A percentile compares a stretch with the other conserved stretches of the same genome.
These are phyloP conservation scores for Flagelloscypha sp. DNA, from an alignment of 768 basidiomycete genomes.

Conservation along the genomic window DNA sequence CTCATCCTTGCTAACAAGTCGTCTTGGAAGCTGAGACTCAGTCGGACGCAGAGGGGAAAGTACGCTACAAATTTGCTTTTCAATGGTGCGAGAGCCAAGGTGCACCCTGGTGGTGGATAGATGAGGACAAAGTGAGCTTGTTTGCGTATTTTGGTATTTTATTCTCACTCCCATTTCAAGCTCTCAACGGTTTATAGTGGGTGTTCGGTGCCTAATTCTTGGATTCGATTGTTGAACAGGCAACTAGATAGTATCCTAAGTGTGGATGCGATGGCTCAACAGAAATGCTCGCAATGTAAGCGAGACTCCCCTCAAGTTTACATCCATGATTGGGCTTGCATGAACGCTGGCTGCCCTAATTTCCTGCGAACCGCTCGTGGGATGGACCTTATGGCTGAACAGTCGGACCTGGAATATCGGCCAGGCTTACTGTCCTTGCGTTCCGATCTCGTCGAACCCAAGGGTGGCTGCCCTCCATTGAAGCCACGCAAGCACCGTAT, in stretches of 20 bases:
- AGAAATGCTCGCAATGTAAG: constrained; percentile 35
- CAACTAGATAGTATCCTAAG: neutral
- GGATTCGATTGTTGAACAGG: neutral
- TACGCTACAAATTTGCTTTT: constrained; percentile 77
- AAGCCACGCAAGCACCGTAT: too few relatives aligned
- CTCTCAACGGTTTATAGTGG: too few relatives aligned
- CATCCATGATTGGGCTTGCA: constrained; percentile 49
- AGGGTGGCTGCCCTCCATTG: too few relatives aligned
- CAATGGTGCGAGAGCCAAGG: constrained; percentile 73
- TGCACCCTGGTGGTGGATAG: constrained; percentile 36
- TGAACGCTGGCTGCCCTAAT: constrained; percentile 44
- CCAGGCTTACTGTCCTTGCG: constrained; percentile 37
- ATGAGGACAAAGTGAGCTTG: constrained; percentile 5
- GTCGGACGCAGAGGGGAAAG: constrained; percentile 46
- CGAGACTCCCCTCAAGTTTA: constrained; percentile 46
- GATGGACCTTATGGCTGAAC: too few relatives aligned
- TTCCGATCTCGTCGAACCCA: constrained; percentile 36
- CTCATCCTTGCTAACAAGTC: too few relatives aligned
- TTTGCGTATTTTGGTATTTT: too few relatives aligned
- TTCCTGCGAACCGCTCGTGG: constrained; percentile 43
- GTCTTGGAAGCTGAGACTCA: constrained; percentile 76
- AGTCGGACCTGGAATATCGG: too few relatives aligned
- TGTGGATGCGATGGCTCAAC: neutral
- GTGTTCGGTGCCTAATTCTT: too few relatives aligned
- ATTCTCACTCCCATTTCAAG: too few relatives aligned